Percentiles rank a stretch among this genome's conserved stretches.
Evolutionary conservation across 495 filamentous ascomycete species (phyloP).

Genomic region (Penicillium daleae): DNA sequence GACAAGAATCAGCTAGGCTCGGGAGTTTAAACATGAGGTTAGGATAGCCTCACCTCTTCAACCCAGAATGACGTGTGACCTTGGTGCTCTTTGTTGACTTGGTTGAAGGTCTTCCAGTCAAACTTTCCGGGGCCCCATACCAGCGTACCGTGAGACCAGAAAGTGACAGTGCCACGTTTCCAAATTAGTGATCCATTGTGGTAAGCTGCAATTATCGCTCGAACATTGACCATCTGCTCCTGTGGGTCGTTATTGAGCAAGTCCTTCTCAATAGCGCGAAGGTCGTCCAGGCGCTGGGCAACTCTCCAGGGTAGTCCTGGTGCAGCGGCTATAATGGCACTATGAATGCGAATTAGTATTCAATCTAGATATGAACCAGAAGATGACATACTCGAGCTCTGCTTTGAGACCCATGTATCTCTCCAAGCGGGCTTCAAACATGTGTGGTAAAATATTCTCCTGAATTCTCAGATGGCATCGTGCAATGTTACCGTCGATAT

Average conservation of each 20-base stretch:
- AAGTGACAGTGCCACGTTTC: not conserved
- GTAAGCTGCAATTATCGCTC: not conserved
- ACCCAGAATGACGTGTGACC: slow-evolving; percentile 1
- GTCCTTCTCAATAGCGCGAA: not conserved
- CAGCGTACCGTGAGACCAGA: not conserved
- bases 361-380: not conserved
- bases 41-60: not conserved
- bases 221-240: not conserved
- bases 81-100: not conserved
- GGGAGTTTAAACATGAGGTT: not conserved
- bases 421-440: not conserved
- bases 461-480: not conserved
- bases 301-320: not conserved
- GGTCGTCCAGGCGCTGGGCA: not conserved
- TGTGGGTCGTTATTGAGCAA: not conserved
- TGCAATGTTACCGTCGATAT: not conserved
- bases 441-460: not conserved
- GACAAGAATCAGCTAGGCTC: not conserved
- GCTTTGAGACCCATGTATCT: not conserved
- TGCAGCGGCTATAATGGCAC: not conserved
- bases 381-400: not conserved
- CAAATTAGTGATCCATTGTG: not conserved
- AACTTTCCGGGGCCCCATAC: not conserved
- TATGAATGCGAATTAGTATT: not conserved
- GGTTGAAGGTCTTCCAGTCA: not conserved